These are phyloP conservation scores for Colletotrichum brevisporum DNA, from an alignment of 2,329 filamentous ascomycete species.

Conservation along the genomic window DNA sequence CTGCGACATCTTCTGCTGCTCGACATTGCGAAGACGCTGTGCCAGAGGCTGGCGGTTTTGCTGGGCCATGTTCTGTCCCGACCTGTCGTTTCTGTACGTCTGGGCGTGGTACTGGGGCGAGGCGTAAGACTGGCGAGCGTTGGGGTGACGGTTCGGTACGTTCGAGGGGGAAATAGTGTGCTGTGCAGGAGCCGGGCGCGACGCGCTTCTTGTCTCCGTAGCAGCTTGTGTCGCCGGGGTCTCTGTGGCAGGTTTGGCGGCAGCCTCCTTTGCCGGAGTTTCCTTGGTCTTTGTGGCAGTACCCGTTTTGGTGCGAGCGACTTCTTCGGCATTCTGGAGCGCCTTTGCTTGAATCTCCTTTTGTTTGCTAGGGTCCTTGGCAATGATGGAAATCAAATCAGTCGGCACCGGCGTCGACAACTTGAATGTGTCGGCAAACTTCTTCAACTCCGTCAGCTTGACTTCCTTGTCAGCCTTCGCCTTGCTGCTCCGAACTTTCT, in stretches of 20 bases:
- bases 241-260: slow-evolving; percentile 53
- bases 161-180: slow-evolving; percentile 48
- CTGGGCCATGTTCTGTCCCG: slow-evolving; percentile 58
- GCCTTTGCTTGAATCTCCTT: slow-evolving; percentile 93
- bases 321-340: slow-evolving; percentile 79
- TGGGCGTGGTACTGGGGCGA: slow-evolving; percentile 62
- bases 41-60: slow-evolving; percentile 59
- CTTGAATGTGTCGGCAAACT: slow-evolving; percentile 95
- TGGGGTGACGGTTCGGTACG: slow-evolving; percentile 60
- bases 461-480: slow-evolving; percentile 85
- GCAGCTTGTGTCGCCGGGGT: slow-evolving; percentile 37
- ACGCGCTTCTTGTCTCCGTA: slow-evolving; percentile 47
- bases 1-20: slow-evolving; percentile 66
- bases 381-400: slow-evolving; percentile 93
- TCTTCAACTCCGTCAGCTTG: slow-evolving; percentile 94
- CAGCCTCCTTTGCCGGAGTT: slow-evolving; percentile 62
- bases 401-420: slow-evolving; percentile 91
- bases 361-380: slow-evolving; percentile 96
- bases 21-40: slow-evolving; percentile 65
- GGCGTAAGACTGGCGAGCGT: slow-evolving; percentile 63
- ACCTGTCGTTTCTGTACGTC: slow-evolving; percentile 64
- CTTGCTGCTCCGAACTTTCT: slow-evolving; percentile 70
- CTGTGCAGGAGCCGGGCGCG: slow-evolving; percentile 53
- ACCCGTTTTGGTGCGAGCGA: slow-evolving; percentile 62
- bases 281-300: slow-evolving; percentile 67